Evolutionary conservation across 768 basidiomycete genomes (phyloP), one percentile per base, ranked within the genome.

Genomic region (Astraeus odoratus): DNA sequence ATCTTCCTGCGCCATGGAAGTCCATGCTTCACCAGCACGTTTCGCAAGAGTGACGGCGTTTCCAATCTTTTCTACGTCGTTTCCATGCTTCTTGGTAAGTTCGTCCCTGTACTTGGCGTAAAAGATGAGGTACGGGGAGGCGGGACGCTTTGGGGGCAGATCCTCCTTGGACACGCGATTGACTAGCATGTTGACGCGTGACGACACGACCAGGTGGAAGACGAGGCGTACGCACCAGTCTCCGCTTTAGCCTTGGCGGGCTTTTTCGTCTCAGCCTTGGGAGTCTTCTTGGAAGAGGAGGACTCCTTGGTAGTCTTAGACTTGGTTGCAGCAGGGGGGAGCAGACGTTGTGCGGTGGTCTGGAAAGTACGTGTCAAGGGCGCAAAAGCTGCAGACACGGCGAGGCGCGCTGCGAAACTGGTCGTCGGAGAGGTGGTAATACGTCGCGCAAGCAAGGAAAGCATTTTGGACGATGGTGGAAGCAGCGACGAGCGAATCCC

Each of bases 1-100:
- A 46, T 73, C 65, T 3, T 44, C 51, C 9, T 52, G 54, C 4
- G 68, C 48, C n/a, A 70, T 48, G 4, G 38, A 47, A 1, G 38
- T 56, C 72, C 71, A 73, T 3, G 47, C 42, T 27, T 45, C 48
- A 8, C 47, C 50, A 6, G 61, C 56, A 16, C 57, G 47, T 45
- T 46, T 64, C 12, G 56, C n/a, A 1, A 52, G 1, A 9, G 42
- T 47, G 5, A 44, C 43, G 1, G 8, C 39, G n/a, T 10, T 18
- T 8, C 29, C n/a, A n/a, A n/a, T n/a, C n/a, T n/a, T 0, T 47
- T 48, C 8, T 20, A 15, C 0, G 35, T 3, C 20, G n/a, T 19
- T 34, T 35, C 43, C 0, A 51, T 3, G 1, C 44, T 19, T 19
- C n/a, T 38, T 8, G 30, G 7, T 46, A 50, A 8, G 25, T 35